Evolutionary conservation across 768 basidiomycete species (phyloP).

Genomic region (Boletus huronensis): DNA sequence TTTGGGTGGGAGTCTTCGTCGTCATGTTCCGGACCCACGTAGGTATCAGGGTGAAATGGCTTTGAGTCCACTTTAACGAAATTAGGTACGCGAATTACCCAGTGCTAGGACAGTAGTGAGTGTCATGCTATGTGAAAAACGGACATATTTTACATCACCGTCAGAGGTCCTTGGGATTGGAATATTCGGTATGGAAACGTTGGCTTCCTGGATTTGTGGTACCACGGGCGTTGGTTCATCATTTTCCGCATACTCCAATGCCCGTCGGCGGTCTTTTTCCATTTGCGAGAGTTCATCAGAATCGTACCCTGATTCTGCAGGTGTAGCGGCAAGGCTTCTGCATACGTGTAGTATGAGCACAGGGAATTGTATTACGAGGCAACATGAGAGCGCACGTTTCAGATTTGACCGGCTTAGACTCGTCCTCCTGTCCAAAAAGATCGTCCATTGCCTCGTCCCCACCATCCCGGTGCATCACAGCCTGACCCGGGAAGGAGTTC

Average conservation of each 20-base stretch:
- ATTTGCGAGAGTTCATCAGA: constrained; percentile 66
- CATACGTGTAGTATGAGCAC: constrained; percentile 16
- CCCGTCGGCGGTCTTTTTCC: constrained; percentile 56
- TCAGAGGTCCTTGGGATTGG: constrained; percentile 78
- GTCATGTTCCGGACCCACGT: constrained; percentile 79
- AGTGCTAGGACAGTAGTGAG: constrained; percentile 45
- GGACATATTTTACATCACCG: constrained; percentile 58
- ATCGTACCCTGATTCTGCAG: constrained; percentile 45
- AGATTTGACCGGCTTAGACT: constrained; percentile 39
- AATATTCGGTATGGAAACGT: constrained; percentile 82
- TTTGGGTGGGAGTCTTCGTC: constrained; percentile 55
- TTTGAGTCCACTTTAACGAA: constrained; percentile 87
- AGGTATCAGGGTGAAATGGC: constrained; percentile 86
- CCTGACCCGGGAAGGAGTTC: constrained; percentile 18
- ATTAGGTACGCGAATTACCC: constrained; percentile 93
- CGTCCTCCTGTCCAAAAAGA: constrained; percentile 72
- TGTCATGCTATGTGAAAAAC: background rate
- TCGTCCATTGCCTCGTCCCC: constrained; percentile 67
- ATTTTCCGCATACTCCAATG: constrained; percentile 80
- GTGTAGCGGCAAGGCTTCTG: constrained; percentile 38
- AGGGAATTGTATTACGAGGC: constrained; percentile 6
- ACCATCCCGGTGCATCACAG: constrained; percentile 4
- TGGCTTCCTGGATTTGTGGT: constrained; percentile 58
- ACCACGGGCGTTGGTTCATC: constrained; percentile 57
- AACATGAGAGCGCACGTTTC: constrained; percentile 39